Conservation (phyloP, 2,329 filamentous ascomycete genomes). For the Aspergillus pseudonomiae region DNA sequence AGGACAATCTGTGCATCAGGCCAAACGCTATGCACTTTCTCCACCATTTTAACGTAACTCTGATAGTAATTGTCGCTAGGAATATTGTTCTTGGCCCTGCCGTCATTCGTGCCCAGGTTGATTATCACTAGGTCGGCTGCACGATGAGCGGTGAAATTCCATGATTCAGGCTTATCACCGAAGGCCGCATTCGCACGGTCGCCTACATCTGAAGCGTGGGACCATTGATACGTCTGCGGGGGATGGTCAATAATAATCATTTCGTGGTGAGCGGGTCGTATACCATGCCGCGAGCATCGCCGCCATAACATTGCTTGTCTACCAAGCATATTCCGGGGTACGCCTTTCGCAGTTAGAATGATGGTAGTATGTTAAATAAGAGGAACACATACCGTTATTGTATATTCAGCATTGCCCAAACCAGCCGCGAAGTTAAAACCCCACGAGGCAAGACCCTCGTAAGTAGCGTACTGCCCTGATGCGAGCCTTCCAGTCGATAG, state of each 20-base stretch:
- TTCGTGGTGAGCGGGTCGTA: slow-evolving; percentile 5
- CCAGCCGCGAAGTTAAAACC: slow-evolving; percentile 59
- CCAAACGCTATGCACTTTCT: slow-evolving; percentile 43
- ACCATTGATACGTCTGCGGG: slow-evolving; percentile 57
- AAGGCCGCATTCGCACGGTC: slow-evolving; percentile 48
- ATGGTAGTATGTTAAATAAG: fast-evolving
- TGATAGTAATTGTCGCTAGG: slow-evolving; percentile 37
- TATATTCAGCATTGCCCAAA: slow-evolving; percentile 61
- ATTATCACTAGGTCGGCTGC: slow-evolving; percentile 47
- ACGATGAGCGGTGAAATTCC: slow-evolving; percentile 26
- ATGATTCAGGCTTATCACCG: slow-evolving; percentile 33
- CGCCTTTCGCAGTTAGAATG: slow-evolving; percentile 24
- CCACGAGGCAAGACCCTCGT: slow-evolving; percentile 61
- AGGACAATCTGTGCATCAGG: slow-evolving; percentile 47
- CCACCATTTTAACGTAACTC: slow-evolving; percentile 45
- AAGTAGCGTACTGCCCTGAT: slow-evolving; percentile 59
- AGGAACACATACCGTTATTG: slow-evolving; percentile 47
- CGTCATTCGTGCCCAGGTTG: slow-evolving; percentile 52
- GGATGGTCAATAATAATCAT: slow-evolving; percentile 7
- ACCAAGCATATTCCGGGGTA: slow-evolving; percentile 61
- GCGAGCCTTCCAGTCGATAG: slow-evolving; percentile 53
- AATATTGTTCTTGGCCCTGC: slow-evolving; percentile 45
- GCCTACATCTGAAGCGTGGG: slow-evolving; percentile 58
- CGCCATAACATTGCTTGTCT: slow-evolving; percentile 58
- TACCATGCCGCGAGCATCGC: slow-evolving; percentile 52